phyloP scores from a whole-genome alignment of 768 basidiomycete species.

The Rhodotorula diobovata region DNA sequence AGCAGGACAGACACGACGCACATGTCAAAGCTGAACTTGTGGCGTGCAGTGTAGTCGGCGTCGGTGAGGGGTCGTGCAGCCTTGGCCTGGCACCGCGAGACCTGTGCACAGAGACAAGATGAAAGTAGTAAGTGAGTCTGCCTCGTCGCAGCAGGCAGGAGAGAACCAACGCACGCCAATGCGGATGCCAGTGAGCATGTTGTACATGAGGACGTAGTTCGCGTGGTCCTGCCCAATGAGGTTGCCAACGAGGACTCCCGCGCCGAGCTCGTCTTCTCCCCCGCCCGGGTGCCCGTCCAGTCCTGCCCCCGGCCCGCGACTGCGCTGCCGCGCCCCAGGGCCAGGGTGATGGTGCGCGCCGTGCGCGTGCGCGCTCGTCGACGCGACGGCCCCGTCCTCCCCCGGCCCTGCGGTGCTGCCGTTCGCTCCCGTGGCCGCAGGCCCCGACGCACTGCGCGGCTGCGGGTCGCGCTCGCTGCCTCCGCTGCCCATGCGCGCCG shows the following conservation, averaged over 20 bases:
- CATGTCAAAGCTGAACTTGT: slow-evolving; percentile 98
- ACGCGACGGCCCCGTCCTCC: neutral
- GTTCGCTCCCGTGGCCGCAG: neutral
- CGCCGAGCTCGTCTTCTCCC: slow-evolving; percentile 42
- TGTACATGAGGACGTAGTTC: slow-evolving; percentile 99
- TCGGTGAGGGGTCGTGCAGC: slow-evolving; percentile 74
- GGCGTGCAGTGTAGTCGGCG: slow-evolving; percentile 79
- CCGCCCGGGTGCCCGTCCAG: too few species aligned
- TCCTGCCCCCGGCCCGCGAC: neutral
- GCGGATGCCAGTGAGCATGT: slow-evolving; percentile 98
- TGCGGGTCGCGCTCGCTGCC: neutral
- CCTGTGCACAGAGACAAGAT: slow-evolving; percentile 53
- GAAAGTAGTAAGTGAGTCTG: neutral
- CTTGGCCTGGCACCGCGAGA: slow-evolving; percentile 95
- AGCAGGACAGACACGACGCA: slow-evolving; percentile 52
- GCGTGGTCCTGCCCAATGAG: slow-evolving; percentile 97
- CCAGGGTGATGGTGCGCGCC: too few species aligned
- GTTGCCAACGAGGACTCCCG: slow-evolving; percentile 76
- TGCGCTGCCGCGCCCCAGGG: neutral
- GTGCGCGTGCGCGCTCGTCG: neutral
- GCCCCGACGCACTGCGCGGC: neutral
- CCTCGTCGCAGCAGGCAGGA: too few species aligned
- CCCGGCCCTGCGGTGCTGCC: neutral
- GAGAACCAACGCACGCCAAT: slow-evolving; percentile 63
- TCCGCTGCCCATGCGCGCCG: slow-evolving; percentile 12